Evolutionary conservation across 2,329 filamentous ascomycete species (phyloP).

Genomic region (Fusarium mundagurra): DNA sequence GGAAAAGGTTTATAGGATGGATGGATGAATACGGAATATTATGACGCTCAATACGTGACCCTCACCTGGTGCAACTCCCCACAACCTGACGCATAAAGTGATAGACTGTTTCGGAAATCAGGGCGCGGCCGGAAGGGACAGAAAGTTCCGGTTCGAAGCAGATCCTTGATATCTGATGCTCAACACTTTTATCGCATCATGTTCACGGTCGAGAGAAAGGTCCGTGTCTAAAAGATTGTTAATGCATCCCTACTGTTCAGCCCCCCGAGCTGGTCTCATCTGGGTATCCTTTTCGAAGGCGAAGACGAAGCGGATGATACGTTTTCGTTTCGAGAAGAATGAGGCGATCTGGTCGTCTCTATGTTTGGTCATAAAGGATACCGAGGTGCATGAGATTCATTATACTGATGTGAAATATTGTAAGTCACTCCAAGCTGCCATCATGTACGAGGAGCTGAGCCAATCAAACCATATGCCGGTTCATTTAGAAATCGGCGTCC

Average conservation of each 20-base stretch:
- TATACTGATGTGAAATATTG: not conserved
- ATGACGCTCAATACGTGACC: not conserved
- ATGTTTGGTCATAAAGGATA: not conserved
- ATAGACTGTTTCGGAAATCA: conserved; percentile 15
- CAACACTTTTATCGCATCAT: conserved; percentile 5
- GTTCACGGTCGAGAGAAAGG: conserved; percentile 6
- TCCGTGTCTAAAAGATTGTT: conserved; percentile 18
- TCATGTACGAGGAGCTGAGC: not conserved
- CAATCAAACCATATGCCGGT: not conserved
- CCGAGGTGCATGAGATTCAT: conserved; percentile 8
- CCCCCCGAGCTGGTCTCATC: not conserved
- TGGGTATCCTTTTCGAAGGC: conserved; percentile 18
- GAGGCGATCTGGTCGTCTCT: conserved; percentile 4
- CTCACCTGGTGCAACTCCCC: not conserved
- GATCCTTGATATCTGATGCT: not conserved
- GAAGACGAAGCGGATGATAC: not conserved
- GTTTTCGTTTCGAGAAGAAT: not conserved
- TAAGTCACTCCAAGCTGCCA: not conserved
- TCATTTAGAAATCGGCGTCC: conserved; percentile 14
- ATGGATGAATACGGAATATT: conserved; percentile 3
- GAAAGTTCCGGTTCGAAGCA: conserved; percentile 6
- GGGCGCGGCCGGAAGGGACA: not conserved
- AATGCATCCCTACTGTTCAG: conserved; percentile 13
- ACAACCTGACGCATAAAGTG: not conserved
- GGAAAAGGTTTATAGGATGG: conserved; percentile 2